These are phyloP conservation scores for Cladosporium colombiae DNA, from an alignment of 2,329 filamentous ascomycete genomes.

Conservation along the genomic window DNA sequence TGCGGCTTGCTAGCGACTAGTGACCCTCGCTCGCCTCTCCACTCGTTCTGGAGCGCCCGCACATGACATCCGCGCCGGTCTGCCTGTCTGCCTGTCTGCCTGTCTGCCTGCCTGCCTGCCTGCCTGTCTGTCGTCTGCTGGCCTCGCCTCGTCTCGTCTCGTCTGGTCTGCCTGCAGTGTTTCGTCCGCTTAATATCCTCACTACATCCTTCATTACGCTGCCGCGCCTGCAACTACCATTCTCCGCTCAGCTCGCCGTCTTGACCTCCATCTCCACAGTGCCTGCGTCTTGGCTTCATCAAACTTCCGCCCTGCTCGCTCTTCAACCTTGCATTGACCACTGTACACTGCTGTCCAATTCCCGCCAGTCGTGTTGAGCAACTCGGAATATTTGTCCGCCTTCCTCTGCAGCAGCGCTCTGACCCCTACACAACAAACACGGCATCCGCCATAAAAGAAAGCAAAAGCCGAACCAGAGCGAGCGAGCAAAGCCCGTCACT, in stretches of 20 bases:
- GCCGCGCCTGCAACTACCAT: conserved; percentile 1
- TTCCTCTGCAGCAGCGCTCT: not conserved
- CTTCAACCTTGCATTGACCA: conserved; percentile 9
- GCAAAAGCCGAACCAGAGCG: not conserved
- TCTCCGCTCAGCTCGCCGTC: not conserved
- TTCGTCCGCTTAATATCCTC: conserved; percentile 3
- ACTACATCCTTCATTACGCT: not conserved
- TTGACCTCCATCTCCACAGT: not conserved
- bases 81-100: not conserved
- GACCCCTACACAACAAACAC: not conserved
- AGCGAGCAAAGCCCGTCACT: conserved; percentile 13
- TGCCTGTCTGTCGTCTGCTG: not conserved
- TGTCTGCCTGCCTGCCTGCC: not conserved
- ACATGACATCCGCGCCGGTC: conserved; percentile 7
- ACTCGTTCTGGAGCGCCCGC: conserved; percentile 17
- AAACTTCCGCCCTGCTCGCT: not conserved
- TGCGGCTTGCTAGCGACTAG: conserved; percentile 5
- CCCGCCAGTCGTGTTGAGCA: not conserved
- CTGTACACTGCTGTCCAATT: not conserved
- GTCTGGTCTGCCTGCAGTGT: not conserved
- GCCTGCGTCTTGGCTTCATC: conserved; percentile 16
- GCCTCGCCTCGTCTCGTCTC: not conserved
- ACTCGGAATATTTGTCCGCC: not conserved
- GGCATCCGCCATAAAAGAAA: not conserved
- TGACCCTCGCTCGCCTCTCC: conserved; percentile 11